Conservation (phyloP, 2,329 filamentous ascomycete species). For the Cercospora brassicicola region DNA sequence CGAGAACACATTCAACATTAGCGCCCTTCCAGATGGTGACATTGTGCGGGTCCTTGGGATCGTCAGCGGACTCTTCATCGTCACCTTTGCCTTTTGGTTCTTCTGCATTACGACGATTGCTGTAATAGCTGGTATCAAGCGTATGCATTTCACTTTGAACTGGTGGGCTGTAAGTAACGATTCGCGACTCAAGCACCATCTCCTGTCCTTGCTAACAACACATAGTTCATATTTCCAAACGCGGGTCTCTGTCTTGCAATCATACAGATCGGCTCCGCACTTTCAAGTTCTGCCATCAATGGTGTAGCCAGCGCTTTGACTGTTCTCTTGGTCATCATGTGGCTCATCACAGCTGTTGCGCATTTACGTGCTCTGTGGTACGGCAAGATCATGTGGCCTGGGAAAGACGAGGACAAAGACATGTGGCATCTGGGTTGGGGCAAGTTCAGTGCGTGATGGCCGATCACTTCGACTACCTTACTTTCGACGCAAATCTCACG, state of each 20-base stretch:
- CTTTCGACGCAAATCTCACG: background rate
- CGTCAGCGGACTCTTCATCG: constrained; percentile 48
- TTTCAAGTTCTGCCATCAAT: constrained; percentile 55
- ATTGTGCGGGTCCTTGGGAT: constrained; percentile 46
- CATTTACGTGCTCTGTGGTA: constrained; percentile 54
- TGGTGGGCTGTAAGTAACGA: constrained; percentile 55
- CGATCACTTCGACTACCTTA: background rate
- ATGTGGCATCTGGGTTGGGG: constrained; percentile 29
- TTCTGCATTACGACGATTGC: constrained; percentile 48
- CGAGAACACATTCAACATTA: constrained; percentile 38
- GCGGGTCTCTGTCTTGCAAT: constrained; percentile 62
- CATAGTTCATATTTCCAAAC: constrained; percentile 63
- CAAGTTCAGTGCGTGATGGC: constrained; percentile 12
- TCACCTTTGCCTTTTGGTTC: constrained; percentile 54
- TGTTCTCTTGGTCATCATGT: constrained; percentile 56
- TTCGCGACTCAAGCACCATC: too few relatives aligned
- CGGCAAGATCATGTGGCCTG: constrained; percentile 59
- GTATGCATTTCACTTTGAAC: constrained; percentile 52
- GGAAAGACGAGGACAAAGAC: constrained; percentile 60
- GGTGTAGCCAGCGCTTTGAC: constrained; percentile 59
- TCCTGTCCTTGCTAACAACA: background rate
- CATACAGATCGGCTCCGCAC: constrained; percentile 57
- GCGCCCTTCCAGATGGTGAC: constrained; percentile 39
- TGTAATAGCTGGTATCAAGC: constrained; percentile 41
- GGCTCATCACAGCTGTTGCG: constrained; percentile 54